Conservation (phyloP, 2,329 filamentous ascomycete species). For the Fusarium liriodendri region DNA sequence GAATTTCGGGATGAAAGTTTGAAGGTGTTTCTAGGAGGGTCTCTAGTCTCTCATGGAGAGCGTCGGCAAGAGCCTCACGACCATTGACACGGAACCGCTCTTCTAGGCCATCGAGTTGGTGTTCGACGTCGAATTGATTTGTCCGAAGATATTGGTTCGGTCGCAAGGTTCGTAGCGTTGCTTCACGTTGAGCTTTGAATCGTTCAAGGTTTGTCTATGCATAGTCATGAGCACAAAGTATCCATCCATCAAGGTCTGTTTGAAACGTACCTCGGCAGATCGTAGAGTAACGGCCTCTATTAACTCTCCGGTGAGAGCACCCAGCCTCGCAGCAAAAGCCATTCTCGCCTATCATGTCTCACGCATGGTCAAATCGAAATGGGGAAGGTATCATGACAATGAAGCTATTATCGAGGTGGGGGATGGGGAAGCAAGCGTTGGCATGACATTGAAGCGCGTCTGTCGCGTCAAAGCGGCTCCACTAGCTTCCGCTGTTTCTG, state of each 20-base stretch:
- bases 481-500: conserved; percentile 17
- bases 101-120: conserved; percentile 76
- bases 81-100: conserved; percentile 88
- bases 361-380: conserved; percentile 18
- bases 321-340: conserved; percentile 76
- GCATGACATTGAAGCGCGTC: conserved; percentile 34
- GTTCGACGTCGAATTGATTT: conserved; percentile 79
- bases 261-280: conserved; percentile 59
- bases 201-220: conserved; percentile 45
- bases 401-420: conserved; percentile 22
- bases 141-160: conserved; percentile 71
- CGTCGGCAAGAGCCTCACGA: conserved; percentile 82
- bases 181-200: conserved; percentile 61
- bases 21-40: conserved; percentile 65
- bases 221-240: conserved; percentile 15
- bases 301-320: conserved; percentile 76
- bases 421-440: not conserved
- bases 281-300: conserved; percentile 72
- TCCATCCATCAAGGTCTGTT: conserved; percentile 7
- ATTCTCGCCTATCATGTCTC: conserved; percentile 57
- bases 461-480: conserved; percentile 37
- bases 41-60: conserved; percentile 68
- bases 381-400: conserved; percentile 31
- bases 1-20: conserved; percentile 81
- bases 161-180: conserved; percentile 62